phyloP scores from a whole-genome alignment of 257 asterid genomes.

The Nicotiana otophora region DNA sequence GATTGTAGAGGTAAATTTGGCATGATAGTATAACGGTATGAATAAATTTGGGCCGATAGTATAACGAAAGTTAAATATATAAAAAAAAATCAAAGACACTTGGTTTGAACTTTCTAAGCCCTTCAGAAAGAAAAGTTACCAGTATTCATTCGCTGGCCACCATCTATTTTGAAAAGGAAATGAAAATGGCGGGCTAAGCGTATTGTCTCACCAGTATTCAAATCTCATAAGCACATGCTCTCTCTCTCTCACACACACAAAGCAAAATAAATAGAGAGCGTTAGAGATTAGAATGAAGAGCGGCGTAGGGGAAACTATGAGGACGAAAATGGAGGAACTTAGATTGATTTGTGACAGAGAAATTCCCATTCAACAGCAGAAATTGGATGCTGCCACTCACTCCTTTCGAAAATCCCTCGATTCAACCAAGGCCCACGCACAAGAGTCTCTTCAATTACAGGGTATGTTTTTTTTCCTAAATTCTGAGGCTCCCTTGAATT shows the following conservation, averaged over 20 bases:
- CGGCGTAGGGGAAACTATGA: constrained; percentile 24
- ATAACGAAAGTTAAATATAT: too few relatives aligned
- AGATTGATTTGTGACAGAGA: constrained; percentile 61
- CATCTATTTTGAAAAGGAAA: constrained; percentile 13
- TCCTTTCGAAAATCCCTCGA: constrained; percentile 28
- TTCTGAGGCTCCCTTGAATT: background rate
- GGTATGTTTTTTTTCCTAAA: background rate
- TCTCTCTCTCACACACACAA: background rate
- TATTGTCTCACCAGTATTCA: background rate
- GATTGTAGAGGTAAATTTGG: too few relatives aligned
- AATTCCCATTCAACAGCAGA: constrained; percentile 55
- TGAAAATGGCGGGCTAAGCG: constrained; percentile 47
- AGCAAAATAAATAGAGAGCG: background rate
- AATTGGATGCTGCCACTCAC: constrained; percentile 35
- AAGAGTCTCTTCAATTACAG: constrained; percentile 39
- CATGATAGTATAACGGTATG: too few relatives aligned
- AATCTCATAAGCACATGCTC: background rate
- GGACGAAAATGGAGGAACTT: constrained; percentile 48
- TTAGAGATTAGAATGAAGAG: constrained; percentile 36
- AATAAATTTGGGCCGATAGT: too few relatives aligned
- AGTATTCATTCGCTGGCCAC: background rate
- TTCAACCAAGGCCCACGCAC: constrained; percentile 39
- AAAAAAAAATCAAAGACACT: too few relatives aligned
- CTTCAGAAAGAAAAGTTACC: background rate
- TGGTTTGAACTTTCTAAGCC: too few relatives aligned